Evolutionary conservation across 768 basidiomycete genomes (phyloP).

Genomic region (Suillus luteus): DNA sequence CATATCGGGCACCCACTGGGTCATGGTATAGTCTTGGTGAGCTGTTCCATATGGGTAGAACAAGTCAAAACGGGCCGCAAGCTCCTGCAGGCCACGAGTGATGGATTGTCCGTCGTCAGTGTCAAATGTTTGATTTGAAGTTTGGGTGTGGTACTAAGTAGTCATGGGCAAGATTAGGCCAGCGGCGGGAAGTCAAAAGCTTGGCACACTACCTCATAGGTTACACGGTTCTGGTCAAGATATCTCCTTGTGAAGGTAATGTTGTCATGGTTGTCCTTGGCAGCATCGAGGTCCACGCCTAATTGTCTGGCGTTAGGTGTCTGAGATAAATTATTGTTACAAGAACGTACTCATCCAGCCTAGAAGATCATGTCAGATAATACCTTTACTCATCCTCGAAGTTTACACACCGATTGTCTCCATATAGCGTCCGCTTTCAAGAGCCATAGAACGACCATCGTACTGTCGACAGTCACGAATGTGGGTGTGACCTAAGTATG

Average conservation of each 20-base stretch:
- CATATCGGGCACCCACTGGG: conserved; percentile 43
- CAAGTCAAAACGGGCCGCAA: conserved; percentile 64
- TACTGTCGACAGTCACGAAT: conserved; percentile 75
- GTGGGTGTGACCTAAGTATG: conserved; percentile 60
- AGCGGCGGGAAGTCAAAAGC: neutral
- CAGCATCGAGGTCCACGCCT: conserved; percentile 51
- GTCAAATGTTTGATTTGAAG: conserved; percentile 56
- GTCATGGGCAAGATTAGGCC: neutral
- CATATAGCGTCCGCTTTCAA: conserved; percentile 89
- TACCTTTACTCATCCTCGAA: neutral
- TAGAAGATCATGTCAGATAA: conserved; percentile 10
- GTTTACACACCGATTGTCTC: conserved; percentile 77
- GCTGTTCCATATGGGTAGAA: conserved; percentile 65
- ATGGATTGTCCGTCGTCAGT: conserved; percentile 55
- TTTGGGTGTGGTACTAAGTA: conserved; percentile 63
- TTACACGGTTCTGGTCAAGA: conserved; percentile 77
- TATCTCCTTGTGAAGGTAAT: conserved; percentile 71
- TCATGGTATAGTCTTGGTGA: conserved; percentile 73
- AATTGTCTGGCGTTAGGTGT: conserved; percentile 3
- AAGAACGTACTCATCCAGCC: conserved; percentile 63
- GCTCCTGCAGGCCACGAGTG: conserved; percentile 53
- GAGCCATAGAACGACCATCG: conserved; percentile 71
- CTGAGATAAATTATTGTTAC: neutral
- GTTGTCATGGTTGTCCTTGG: conserved; percentile 41
- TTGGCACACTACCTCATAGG: conserved; percentile 54